Percentiles rank a stretch among this genome's conserved stretches.
Evolutionary conservation across 306 rosid species (phyloP).

Genomic region (Vigna reflexopilosa): DNA sequence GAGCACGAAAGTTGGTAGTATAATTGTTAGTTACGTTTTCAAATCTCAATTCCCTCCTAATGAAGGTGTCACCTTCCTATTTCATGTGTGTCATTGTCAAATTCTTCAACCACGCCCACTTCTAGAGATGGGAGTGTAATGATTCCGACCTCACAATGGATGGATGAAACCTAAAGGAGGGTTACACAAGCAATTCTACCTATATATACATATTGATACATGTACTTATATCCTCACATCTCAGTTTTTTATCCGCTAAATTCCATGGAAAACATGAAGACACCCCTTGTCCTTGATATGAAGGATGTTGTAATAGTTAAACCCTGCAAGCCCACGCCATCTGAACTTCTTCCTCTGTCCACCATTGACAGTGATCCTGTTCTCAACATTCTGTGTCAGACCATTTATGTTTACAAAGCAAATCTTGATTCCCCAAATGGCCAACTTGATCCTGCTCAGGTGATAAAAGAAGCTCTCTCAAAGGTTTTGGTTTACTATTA

Average conservation of each 20-base stretch:
- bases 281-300: slow-evolving; percentile 1
- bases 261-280: slow-evolving; percentile 34
- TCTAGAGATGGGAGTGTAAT: slow-evolving; percentile 40
- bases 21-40: not conserved
- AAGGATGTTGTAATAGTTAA: slow-evolving; percentile 43
- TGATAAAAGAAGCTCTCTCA: slow-evolving; percentile 57
- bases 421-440: slow-evolving; percentile 22
- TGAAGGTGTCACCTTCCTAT: slow-evolving; percentile 26
- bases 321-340: slow-evolving; percentile 48
- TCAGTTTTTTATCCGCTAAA: not conserved
- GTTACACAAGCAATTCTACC: not conserved
- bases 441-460: slow-evolving; percentile 34
- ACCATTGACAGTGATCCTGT: slow-evolving; percentile 41
- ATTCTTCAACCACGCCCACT: slow-evolving; percentile 44
- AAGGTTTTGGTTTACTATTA: slow-evolving; percentile 50
- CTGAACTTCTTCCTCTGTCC: slow-evolving; percentile 46
- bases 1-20: slow-evolving; percentile 12
- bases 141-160: slow-evolving; percentile 39
- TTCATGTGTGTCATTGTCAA: slow-evolving; percentile 44
- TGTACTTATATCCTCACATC: slow-evolving; percentile 31
- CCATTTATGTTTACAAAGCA: slow-evolving; percentile 42
- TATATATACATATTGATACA: slow-evolving; percentile 26
- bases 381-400: slow-evolving; percentile 32
- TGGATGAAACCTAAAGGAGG: slow-evolving; percentile 29
- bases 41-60: slow-evolving; percentile 2